These are phyloP conservation scores for Tagetes patula DNA, from an alignment of 129 eudicot species.

Conservation along the genomic window DNA sequence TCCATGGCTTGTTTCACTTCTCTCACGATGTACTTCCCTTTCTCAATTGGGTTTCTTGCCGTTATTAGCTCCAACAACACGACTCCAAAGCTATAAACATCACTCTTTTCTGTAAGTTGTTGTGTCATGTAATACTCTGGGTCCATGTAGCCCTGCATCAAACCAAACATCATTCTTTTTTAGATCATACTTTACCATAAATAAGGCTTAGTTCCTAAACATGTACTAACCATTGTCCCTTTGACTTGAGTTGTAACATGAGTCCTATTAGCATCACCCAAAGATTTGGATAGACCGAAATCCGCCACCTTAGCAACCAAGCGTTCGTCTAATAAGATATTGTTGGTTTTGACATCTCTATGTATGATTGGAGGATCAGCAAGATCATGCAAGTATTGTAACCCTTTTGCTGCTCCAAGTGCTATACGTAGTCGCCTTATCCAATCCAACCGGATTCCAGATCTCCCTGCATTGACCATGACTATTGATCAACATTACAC, in stretches of 20 bases:
- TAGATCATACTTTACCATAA: background rate
- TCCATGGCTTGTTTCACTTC: slow-evolving; percentile 61
- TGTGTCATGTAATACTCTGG: slow-evolving; percentile 65
- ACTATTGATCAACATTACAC: background rate
- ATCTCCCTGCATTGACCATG: slow-evolving; percentile 37
- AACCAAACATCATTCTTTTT: background rate
- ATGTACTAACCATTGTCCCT: slow-evolving; percentile 63
- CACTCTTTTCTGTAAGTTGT: slow-evolving; percentile 61
- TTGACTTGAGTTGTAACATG: slow-evolving; percentile 69
- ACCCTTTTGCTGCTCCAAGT: slow-evolving; percentile 65
- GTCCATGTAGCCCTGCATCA: slow-evolving; percentile 57
- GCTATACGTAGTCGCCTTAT: slow-evolving; percentile 55
- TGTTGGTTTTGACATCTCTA: slow-evolving; percentile 64
- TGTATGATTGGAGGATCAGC: slow-evolving; percentile 75
- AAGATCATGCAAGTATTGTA: slow-evolving; percentile 64
- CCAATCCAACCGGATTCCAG: slow-evolving; percentile 61
- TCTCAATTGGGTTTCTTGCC: slow-evolving; percentile 63
- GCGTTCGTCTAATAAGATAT: slow-evolving; percentile 59
- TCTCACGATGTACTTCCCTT: slow-evolving; percentile 65
- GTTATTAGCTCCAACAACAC: slow-evolving; percentile 63
- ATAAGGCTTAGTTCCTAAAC: background rate
- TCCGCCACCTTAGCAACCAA: slow-evolving; percentile 71
- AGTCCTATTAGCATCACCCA: slow-evolving; percentile 40
- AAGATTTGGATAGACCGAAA: slow-evolving; percentile 60
- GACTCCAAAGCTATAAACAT: slow-evolving; percentile 74